Evolutionary conservation across 2,329 filamentous ascomycete species (phyloP), one percentile per base, ranked within the genome.

Genomic region (Epicoccum nigrum): DNA sequence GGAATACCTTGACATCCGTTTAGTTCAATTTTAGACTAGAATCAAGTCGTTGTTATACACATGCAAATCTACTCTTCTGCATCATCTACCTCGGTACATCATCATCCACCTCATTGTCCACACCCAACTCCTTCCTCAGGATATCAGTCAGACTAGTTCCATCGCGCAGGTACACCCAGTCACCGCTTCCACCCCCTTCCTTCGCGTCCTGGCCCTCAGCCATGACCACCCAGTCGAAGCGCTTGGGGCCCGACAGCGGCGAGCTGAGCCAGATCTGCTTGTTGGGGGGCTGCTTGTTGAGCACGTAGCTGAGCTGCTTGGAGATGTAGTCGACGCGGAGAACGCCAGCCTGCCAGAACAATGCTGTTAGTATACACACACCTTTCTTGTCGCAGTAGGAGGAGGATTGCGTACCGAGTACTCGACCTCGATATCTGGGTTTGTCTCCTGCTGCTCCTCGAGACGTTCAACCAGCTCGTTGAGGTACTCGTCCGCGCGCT

Each of bases 261-360:
- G 91, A 96, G 30, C 90, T 94, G 37, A 97, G 85, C 94, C 94
- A 99, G 69, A 99, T 96, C 67, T 87, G 94, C 80, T 92, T 94
- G 81, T 97, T 97, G 16, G 93, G 92, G 0, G 94, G 94, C 74
- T 99, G 94, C 76, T 99, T 99, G 83, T 99, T 99, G 77, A 99
- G 83, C 54, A 99, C 90, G 71, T 95, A 99, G 23, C 85, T 93
- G 56, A 64, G 51, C 56, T 92, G 92, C 42, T 85, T 79, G 11
- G 81, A 78, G 1, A 85, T 84, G 63, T 90, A 84, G 6, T 78
- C 81, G 66, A 97, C 80, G 57, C 86, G 92, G 63, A 97, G 81
- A 48, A 97, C 92, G 47, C 94, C 93, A 45, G 90, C 84, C 92
- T 97, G 64, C 17, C n/a, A 8, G 3, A 9, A 25, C 2, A 25